Evolutionary conservation across 176 grass and related monocot species (phyloP).

Genomic region (Carex parvula): DNA sequence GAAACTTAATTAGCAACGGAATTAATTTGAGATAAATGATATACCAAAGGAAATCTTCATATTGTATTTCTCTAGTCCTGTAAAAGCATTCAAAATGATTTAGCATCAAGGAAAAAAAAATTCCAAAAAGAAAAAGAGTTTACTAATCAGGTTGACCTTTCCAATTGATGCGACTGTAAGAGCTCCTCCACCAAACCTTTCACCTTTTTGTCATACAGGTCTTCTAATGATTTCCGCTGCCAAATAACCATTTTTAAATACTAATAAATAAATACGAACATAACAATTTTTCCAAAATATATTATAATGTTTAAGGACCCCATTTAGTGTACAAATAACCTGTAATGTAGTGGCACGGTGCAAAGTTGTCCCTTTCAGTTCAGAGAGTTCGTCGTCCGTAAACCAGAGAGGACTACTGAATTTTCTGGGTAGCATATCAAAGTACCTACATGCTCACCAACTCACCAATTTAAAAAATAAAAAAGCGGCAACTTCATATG

Average conservation of each 20-base stretch:
- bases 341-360: constrained; percentile 63
- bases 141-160: constrained; percentile 42
- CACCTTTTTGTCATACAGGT: constrained; percentile 55
- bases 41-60: constrained; percentile 97
- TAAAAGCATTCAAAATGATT: constrained; percentile 23
- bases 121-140: not conserved
- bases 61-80: constrained; percentile 60
- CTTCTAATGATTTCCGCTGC: constrained; percentile 62
- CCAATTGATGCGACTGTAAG: constrained; percentile 35
- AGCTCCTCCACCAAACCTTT: constrained; percentile 71
- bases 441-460: constrained; percentile 40
- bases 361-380: constrained; percentile 77
- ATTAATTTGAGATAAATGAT: constrained; percentile 20
- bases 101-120: constrained; percentile 3
- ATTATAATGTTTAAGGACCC: not conserved
- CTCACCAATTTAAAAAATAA: not conserved
- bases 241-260: constrained; percentile 14
- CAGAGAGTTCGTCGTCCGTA: constrained; percentile 52
- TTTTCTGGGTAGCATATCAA: constrained; percentile 77
- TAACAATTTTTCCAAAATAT: not conserved
- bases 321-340: constrained; percentile 18
- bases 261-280: not conserved
- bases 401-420: constrained; percentile 87
- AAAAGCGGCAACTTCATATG: not conserved
- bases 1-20: not conserved